Percentiles rank a stretch among this genome's conserved stretches.
These are phyloP conservation scores for Massospora cicadina DNA, from an alignment of 371 early-diverging fungal genomes.

Conservation along the genomic window DNA sequence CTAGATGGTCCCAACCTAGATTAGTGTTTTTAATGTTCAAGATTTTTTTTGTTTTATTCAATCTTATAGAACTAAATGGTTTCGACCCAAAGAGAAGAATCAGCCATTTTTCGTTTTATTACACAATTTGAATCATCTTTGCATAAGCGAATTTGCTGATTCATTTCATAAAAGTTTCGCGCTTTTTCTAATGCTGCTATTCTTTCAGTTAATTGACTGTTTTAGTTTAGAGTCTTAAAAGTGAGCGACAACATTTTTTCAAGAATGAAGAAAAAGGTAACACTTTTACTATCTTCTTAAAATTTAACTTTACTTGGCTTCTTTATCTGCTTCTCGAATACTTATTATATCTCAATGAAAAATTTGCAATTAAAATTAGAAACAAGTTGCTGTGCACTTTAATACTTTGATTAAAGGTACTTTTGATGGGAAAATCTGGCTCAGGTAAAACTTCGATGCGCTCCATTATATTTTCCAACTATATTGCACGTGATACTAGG, in stretches of 20 bases:
- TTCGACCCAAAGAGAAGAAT: no score
- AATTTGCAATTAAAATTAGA: neutral
- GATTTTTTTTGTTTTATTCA: no score
- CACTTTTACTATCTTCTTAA: no score
- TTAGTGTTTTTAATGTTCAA: no score
- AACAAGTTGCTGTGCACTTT: neutral
- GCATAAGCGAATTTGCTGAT: no score
- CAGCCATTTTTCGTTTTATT: no score
- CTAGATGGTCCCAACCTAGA: no score
- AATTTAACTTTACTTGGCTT: no score
- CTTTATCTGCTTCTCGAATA: neutral
- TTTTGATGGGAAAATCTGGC: slow-evolving; percentile 95
- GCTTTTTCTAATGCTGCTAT: neutral
- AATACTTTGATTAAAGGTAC: slow-evolving; percentile 31
- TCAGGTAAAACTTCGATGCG: slow-evolving; percentile 97
- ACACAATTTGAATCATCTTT: no score
- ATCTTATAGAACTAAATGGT: no score
- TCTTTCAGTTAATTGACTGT: neutral
- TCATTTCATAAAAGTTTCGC: no score
- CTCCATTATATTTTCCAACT: slow-evolving; percentile 92
- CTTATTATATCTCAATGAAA: neutral
- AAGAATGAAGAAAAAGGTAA: neutral
- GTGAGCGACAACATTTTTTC: neutral
- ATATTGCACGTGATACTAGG: slow-evolving; percentile 84
- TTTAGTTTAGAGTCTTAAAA: neutral